phyloP scores from a whole-genome alignment of 2,329 filamentous ascomycete species.

The Zymoseptoria tritici region DNA sequence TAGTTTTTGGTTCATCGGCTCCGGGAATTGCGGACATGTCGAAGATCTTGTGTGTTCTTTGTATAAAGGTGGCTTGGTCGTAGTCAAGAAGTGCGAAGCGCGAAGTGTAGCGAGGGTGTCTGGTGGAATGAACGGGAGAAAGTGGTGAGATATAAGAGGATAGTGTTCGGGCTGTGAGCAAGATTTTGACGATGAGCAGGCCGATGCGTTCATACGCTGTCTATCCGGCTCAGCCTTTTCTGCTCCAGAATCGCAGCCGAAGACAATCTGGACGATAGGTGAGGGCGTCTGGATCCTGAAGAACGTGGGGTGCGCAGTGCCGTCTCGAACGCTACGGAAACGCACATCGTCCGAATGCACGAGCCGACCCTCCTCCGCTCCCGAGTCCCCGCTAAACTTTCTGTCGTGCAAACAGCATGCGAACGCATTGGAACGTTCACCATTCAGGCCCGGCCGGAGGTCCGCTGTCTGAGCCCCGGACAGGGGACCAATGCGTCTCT shows the following conservation, averaged over 20 bases:
- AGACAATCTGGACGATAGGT: too few species aligned
- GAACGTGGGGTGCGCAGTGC: too few species aligned
- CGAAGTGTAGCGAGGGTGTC: not conserved
- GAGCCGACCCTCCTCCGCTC: not conserved
- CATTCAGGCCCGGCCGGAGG: too few species aligned
- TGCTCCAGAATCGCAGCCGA: too few species aligned
- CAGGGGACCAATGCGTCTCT: too few species aligned
- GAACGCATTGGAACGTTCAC: too few species aligned
- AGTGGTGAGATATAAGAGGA: not conserved
- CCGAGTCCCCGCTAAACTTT: too few species aligned
- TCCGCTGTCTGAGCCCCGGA: too few species aligned
- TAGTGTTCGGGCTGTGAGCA: not conserved
- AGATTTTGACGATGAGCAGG: not conserved
- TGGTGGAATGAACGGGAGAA: not conserved
- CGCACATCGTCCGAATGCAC: not conserved
- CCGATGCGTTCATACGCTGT: not conserved
- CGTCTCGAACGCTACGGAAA: too few species aligned
- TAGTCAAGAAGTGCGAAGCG: not conserved
- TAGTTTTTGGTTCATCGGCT: not conserved
- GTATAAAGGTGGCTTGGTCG: not conserved
- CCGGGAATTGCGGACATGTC: not conserved
- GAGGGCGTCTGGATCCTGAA: too few species aligned
- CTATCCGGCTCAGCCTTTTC: not conserved
- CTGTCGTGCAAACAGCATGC: too few species aligned
- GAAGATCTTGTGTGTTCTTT: not conserved